Conservation (phyloP, 2,329 filamentous ascomycete species). For the Aspergillus transmontanensis region DNA sequence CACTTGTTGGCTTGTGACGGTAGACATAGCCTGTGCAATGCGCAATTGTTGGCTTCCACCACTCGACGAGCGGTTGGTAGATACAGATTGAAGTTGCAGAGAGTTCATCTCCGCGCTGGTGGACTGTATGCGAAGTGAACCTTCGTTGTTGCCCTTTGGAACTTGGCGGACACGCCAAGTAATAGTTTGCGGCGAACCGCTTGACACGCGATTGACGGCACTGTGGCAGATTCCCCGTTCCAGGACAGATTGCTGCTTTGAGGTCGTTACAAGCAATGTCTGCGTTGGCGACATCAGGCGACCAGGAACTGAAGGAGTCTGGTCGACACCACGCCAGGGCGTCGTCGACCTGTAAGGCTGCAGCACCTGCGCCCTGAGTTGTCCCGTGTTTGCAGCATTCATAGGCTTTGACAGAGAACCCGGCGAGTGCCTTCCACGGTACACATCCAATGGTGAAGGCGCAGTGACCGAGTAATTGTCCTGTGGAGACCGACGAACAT, state of each 20-base stretch:
- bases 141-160: not conserved
- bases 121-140: not conserved
- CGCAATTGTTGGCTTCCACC: not conserved
- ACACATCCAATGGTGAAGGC: not conserved
- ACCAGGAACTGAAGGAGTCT: not conserved
- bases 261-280: not conserved
- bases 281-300: not conserved
- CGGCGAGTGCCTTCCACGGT: not conserved
- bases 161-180: not conserved
- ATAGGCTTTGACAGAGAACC: not conserved
- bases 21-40: not conserved
- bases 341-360: not conserved
- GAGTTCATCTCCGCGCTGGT: not conserved
- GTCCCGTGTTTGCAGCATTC: slow-evolving; percentile 1
- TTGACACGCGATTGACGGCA: not conserved
- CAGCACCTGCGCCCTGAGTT: not conserved
- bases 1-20: not conserved
- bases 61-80: not conserved
- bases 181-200: not conserved
- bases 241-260: not conserved
- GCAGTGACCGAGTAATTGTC: not conserved
- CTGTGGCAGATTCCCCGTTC: not conserved
- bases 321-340: not conserved
- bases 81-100: not conserved
- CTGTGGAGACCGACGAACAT: not conserved